Conservation (phyloP, 1,284 basidiomycete genomes). For the Naganishia albida region DNA sequence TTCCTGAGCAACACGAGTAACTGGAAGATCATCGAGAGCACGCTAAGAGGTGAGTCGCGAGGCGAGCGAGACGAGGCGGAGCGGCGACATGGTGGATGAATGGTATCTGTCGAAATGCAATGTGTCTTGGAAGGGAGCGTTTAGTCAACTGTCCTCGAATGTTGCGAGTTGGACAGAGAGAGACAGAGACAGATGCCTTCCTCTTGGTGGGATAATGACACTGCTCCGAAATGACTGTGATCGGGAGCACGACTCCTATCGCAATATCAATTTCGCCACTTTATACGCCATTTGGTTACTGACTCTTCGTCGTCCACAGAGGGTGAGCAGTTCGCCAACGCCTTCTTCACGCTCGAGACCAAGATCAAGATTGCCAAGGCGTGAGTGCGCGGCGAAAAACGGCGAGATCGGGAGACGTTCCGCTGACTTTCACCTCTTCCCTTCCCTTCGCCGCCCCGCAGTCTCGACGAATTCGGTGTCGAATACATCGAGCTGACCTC, state of each 20-base stretch:
- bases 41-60: constrained; percentile 71
- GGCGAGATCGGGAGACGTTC: background rate
- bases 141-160: background rate
- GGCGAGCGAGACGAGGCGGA: background rate
- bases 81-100: no score
- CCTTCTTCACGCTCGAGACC: constrained; percentile 99
- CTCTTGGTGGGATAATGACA: no score
- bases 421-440: background rate
- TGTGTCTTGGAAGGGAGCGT: background rate
- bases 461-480: constrained; percentile 93
- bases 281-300: background rate
- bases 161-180: no score
- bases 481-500: constrained; percentile 99
- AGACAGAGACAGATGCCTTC: no score
- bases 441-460: constrained; percentile 19
- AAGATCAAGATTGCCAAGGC: constrained; percentile 99
- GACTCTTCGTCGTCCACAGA: constrained; percentile 59
- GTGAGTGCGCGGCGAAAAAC: constrained; percentile 35
- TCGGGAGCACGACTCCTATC: no score
- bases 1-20: constrained; percentile 89
- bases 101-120: no score
- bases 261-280: background rate
- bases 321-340: constrained; percentile 99
- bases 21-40: constrained; percentile 97
- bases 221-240: no score